Evolutionary conservation across 805 yeast genomes (phyloP), one percentile per base, ranked within the genome.

Genomic region (Vanderwaltozyma tropicalis): DNA sequence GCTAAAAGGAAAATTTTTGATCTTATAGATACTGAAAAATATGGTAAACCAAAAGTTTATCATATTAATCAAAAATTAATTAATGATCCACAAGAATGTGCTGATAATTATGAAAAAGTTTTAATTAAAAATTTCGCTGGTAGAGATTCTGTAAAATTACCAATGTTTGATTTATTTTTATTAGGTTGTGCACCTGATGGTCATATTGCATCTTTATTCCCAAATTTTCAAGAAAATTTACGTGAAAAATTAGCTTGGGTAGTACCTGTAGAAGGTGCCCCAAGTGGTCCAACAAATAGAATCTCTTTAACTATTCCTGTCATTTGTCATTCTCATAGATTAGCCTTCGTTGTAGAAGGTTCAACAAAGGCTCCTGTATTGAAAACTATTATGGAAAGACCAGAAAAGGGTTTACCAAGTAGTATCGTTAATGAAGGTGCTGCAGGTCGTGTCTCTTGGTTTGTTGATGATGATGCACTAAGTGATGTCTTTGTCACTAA

Each of bases 101-200:
- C 98, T 5, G 97, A 92, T 58, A 73, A 68, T 46, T 92, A 92
- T 62, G 98, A 92, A 56, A 84, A 86, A 62, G 68, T 77, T 16
- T 68, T 92, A 39, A 83, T 92, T 41, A 76, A 74, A 53, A 92
- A 89, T 38, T 92, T 92, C 66, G 98, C 98, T 10, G 87, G 84
- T 38, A 89, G 94, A 58, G 97, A 92, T 61, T 80, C 95, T 14
- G 98, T 92, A 40, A 87, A 88, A 63, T 71, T 89, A 44, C 98
- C 98, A 42, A 78, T 85, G 76, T 89, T 92, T 64, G 97, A 92
- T 61, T 65, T 92, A 38, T 73, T 92, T 44, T 67, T 92, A 47
- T 69, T 92, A 41, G 98, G 98, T 19, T 89, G 97, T 68, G 98
- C 98, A 1, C 97, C 97, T 3, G 98, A 89, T 61, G 98, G 98